Conservation (phyloP, 805 yeast species). For the Cyberlindnera euphorbiiphila region DNA sequence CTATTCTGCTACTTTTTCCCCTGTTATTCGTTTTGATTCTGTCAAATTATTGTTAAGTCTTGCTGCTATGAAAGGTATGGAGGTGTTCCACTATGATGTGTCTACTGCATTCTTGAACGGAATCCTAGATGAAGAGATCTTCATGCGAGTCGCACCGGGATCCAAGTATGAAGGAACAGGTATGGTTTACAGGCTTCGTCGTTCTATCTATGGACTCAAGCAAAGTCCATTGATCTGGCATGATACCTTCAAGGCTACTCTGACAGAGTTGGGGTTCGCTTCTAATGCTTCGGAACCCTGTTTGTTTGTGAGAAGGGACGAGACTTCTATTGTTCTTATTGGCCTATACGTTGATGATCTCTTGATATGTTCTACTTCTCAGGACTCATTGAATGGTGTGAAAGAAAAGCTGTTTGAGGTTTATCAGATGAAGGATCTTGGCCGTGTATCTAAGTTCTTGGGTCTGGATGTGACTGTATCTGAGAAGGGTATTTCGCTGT, state of each 20-base stretch:
- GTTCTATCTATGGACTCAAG: neutral
- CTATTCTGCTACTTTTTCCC: conserved; percentile 28
- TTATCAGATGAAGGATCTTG: conserved; percentile 3
- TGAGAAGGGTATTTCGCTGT: neutral
- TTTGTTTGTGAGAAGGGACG: neutral
- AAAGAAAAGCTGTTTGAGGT: conserved; percentile 1
- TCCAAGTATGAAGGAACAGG: neutral
- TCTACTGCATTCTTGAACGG: conserved; percentile 5
- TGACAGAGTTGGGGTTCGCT: neutral
- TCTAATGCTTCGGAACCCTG: neutral
- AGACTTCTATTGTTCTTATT: neutral
- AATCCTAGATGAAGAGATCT: conserved; percentile 2
- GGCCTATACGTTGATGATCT: conserved; percentile 8
- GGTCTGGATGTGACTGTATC: conserved; percentile 1
- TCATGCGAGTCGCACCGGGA: neutral
- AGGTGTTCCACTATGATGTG: conserved; percentile 2
- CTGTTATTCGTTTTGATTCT: conserved; percentile 25
- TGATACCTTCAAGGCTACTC: neutral
- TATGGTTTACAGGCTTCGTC: neutral
- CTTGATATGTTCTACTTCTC: conserved; percentile 1
- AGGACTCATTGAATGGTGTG: neutral
- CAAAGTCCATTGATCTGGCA: neutral
- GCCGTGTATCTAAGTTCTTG: conserved; percentile 2
- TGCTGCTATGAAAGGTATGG: neutral
- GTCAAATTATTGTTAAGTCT: conserved; percentile 9